Evolutionary conservation across 164 flowering plant species (phyloP).

Genomic region (Stephania yunnanensis): DNA sequence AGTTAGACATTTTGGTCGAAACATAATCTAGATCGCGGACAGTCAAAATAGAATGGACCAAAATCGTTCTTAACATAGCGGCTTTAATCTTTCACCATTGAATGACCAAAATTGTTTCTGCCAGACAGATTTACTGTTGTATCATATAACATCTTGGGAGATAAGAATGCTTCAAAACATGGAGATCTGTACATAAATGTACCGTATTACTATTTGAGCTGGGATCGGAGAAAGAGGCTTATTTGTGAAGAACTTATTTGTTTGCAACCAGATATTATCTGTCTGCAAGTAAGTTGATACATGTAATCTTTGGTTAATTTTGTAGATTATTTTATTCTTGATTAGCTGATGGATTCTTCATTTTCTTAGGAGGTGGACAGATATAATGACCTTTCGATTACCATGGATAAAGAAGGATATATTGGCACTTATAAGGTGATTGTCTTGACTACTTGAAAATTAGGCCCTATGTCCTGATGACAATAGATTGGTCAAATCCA

Average conservation of each 20-base stretch:
- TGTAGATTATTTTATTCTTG: not conserved
- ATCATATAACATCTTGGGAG: conserved; percentile 55
- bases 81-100: not conserved
- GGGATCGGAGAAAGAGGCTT: conserved; percentile 38
- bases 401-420: conserved; percentile 44
- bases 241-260: conserved; percentile 40
- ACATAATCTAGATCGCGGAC: too few relatives aligned
- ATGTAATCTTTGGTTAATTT: not conserved
- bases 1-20: too few relatives aligned
- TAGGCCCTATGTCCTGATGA: not conserved
- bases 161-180: conserved; percentile 42
- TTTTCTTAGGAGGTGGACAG: conserved; percentile 52
- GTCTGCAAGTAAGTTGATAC: conserved; percentile 38
- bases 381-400: conserved; percentile 33
- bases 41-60: too few relatives aligned
- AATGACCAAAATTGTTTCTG: not conserved
- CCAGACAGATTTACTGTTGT: conserved; percentile 39
- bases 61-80: not conserved
- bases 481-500: not conserved
- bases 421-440: conserved; percentile 45
- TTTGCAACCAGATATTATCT: conserved; percentile 46
- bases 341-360: conserved; percentile 3
- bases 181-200: conserved; percentile 38
- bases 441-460: not conserved
- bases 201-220: conserved; percentile 29